Evolutionary conservation across 2,329 filamentous ascomycete genomes (phyloP).

Genomic region (Stemphylium lycopersici): DNA sequence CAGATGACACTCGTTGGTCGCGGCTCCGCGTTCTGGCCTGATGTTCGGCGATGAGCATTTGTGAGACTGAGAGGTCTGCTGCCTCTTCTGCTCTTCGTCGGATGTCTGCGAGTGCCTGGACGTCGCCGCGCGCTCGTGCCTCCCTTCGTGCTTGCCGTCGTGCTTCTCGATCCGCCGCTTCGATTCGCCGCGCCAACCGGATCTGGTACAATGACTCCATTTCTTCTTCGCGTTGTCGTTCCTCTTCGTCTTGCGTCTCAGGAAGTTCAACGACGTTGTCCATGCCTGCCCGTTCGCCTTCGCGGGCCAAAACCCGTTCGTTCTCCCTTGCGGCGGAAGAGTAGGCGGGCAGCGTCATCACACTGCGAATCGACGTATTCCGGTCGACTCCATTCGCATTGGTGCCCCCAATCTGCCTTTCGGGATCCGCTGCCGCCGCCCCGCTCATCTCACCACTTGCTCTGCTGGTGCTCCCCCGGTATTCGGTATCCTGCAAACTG

Average conservation of each 20-base stretch:
- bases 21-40: slow-evolving; percentile 61
- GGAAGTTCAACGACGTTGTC: slow-evolving; percentile 89
- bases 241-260: slow-evolving; percentile 78
- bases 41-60: slow-evolving; percentile 63
- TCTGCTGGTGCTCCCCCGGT: slow-evolving; percentile 27
- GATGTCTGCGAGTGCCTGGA: slow-evolving; percentile 66
- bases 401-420: slow-evolving; percentile 31
- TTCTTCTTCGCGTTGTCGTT: slow-evolving; percentile 79
- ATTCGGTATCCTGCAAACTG: slow-evolving; percentile 42
- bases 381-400: slow-evolving; percentile 67
- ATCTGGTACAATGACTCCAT: slow-evolving; percentile 96
- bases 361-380: slow-evolving; percentile 85
- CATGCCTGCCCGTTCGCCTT: slow-evolving; percentile 90
- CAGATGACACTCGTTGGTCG: slow-evolving; percentile 72
- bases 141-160: slow-evolving; percentile 72
- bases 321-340: slow-evolving; percentile 72
- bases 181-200: slow-evolving; percentile 74
- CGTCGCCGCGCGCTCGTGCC: slow-evolving; percentile 74
- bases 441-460: slow-evolving; percentile 41
- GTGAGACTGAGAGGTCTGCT: slow-evolving; percentile 49
- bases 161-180: slow-evolving; percentile 78
- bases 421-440: slow-evolving; percentile 29
- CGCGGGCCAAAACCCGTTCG: slow-evolving; percentile 83
- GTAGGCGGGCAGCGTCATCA: slow-evolving; percentile 92
- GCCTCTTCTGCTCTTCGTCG: slow-evolving; percentile 58